Evolutionary conservation across 257 asterid genomes (phyloP), one percentile per base, ranked within the genome.

Genomic region (Solanum ossicruentum): DNA sequence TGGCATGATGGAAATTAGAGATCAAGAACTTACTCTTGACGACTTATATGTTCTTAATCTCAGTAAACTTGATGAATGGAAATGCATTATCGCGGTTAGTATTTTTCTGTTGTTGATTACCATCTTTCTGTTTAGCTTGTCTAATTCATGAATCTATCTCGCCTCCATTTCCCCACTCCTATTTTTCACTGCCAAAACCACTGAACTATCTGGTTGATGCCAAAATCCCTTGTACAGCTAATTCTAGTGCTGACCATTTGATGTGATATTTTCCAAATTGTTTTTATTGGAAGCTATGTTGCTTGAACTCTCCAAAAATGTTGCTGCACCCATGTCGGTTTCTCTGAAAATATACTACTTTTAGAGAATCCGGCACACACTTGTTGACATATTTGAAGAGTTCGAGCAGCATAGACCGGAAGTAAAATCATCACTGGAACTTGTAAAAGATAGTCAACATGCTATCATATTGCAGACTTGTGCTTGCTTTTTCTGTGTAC

Each of bases 11-110:
- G 99, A 97, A 91, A 57, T 91, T 86, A 94, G 93, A 89, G 99
- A 97, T 89, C 94, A 51, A 88, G 99, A 97, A 90, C 90, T 95
- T 63, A 94, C 99, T 10, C 97, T 97, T 51, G 98, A 97, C 84
- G 99, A 97, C 91, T 89, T 97, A 17, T 92, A 95, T 86, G 88
- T 93, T 20, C 97, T 97, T 70, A 95, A 95, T 90, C 98, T 97
- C 83, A 93, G 94, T 92, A 97, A 97, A 88, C 93, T 97, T 84
- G 99, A 97, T 81, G 99, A 94, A 83, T 97, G 99, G 99, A 95
- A 92, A 89, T 97, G 99, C 94, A 82, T 97, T 63, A 89, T 95
- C 81, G 90, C 88, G 95, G 99, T 97, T 85, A 84, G 82, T 75
- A 70, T 32, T 83, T 81, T 78, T 85, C 85, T 49, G 9, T 83